Evolutionary conservation across 768 basidiomycete species (phyloP).

Genomic region (Omphalotus guepiniiformis): DNA sequence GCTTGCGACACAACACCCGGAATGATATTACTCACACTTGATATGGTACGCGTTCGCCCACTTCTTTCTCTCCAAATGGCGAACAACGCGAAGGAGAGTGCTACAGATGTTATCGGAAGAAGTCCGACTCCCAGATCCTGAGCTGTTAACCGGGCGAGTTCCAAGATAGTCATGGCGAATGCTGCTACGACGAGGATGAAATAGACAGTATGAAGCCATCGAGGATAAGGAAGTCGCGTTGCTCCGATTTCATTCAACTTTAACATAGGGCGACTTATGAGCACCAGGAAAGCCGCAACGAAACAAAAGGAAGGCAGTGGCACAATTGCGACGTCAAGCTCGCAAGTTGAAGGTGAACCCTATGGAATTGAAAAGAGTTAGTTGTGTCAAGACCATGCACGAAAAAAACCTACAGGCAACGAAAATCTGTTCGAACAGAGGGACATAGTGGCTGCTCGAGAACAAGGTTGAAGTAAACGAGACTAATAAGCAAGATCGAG

Average conservation of each 20-base stretch:
- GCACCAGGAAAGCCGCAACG: slow-evolving; percentile 10
- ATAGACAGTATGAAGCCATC: slow-evolving; percentile 23
- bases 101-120: slow-evolving; percentile 20
- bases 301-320: slow-evolving; percentile 26
- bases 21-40: neutral
- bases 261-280: slow-evolving; percentile 5
- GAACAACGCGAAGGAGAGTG: slow-evolving; percentile 13
- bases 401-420: neutral
- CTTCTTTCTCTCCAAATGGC: slow-evolving; percentile 1
- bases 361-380: neutral
- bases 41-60: neutral
- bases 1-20: neutral
- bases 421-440: neutral
- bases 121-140: slow-evolving; percentile 26
- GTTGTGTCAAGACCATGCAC: neutral
- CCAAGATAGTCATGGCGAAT: slow-evolving; percentile 25
- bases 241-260: neutral
- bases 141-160: slow-evolving; percentile 22
- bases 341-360: slow-evolving; percentile 28
- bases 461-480: neutral
- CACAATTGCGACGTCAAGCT: slow-evolving; percentile 23
- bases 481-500: neutral
- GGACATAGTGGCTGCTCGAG: neutral
- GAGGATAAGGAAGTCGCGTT: slow-evolving; percentile 1
- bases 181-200: slow-evolving; percentile 19